Percentiles rank a stretch among this genome's conserved stretches.
These are phyloP conservation scores for Penicillium crystallinum DNA, from an alignment of 495 filamentous ascomycete genomes.

Conservation along the genomic window DNA sequence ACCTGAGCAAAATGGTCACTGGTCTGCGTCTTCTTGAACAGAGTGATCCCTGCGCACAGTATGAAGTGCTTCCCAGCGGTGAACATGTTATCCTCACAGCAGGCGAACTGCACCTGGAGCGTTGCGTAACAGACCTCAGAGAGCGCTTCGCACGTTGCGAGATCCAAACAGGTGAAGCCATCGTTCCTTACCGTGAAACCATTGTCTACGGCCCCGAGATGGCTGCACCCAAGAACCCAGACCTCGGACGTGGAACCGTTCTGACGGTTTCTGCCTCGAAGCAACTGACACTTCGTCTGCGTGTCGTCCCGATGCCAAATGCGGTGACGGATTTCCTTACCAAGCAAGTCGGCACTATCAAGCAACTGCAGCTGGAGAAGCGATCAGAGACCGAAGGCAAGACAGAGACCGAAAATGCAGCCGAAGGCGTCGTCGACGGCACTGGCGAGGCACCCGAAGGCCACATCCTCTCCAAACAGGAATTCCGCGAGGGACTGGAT, in stretches of 20 bases:
- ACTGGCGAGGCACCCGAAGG: constrained; percentile 47
- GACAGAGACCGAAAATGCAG: constrained; percentile 31
- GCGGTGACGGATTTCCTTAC: constrained; percentile 79
- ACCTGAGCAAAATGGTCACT: constrained; percentile 88
- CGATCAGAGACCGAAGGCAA: constrained; percentile 41
- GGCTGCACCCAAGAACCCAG: constrained; percentile 79
- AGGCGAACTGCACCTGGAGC: constrained; percentile 89
- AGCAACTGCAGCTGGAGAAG: constrained; percentile 67
- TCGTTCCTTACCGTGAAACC: constrained; percentile 92
- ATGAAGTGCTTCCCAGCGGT: constrained; percentile 86
- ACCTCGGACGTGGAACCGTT: constrained; percentile 80
- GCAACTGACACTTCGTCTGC: constrained; percentile 70
- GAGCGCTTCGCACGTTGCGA: constrained; percentile 94
- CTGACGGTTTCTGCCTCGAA: constrained; percentile 73
- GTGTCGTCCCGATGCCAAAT: constrained; percentile 73
- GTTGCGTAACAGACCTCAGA: constrained; percentile 87
- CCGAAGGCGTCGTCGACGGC: constrained; percentile 28
- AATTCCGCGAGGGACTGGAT: constrained; percentile 69
- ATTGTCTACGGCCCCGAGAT: constrained; percentile 85
- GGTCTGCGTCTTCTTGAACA: constrained; percentile 86
- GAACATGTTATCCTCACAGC: constrained; percentile 95
- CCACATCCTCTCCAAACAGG: constrained; percentile 58
- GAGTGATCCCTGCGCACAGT: constrained; percentile 92
- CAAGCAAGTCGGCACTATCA: constrained; percentile 73
- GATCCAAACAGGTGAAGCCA: constrained; percentile 88